Base-by-base conservation (phyloP, 2,329 filamentous ascomycete species). In the Alternaria angustiovoidea region DNA sequence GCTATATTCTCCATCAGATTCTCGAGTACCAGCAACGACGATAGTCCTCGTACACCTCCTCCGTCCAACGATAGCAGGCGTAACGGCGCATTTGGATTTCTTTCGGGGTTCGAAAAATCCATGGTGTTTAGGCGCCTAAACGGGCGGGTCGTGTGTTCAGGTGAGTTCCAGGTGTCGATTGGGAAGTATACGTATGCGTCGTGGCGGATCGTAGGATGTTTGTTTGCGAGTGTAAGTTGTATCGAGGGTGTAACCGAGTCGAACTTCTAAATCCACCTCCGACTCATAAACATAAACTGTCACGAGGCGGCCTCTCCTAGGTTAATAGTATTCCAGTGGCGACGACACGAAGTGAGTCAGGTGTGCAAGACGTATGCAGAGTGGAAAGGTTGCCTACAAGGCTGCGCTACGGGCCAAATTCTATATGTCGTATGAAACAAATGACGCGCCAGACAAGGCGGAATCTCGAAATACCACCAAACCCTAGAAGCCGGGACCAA, bases 1-100 rank as follows among this genome's bases (percentile, higher is more conserved):
- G 72, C 71, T 51, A 80, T 78, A 36, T 68, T 78, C 44, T 78
- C 71, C 78, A 80, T 80, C 30, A 80, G 57, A 22, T 77, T 75
- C 18, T 78, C 73, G 8, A 80, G 73, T 2, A 80, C 77, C 70
- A 80, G 74, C 42, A 79, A 54, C 28, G 73, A 75, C 5, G 77
- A 79, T 11, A 79, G 66, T 24, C 78, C 77, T 42, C 77, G 67
- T 11, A 80, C 78, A n/a, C 78, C 78, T 8, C 78, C 78, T 38
- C 78, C 77, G 55, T 79, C 78, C 4, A 79, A 66, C 7, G 77
- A 77, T 1, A 78, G 63, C 22, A 77, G 54, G 24, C 76, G 72
- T 51, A 78, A 57, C 9, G 76, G 76, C 36, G 76, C 76, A 39
- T 71, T 63, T 5, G 75, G 74, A 42, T 75, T 76, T 5, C 63